Percentiles rank a stretch among this genome's conserved stretches.
Conservation (phyloP, 2,329 filamentous ascomycete genomes). For the Hymenoscyphus albidus region DNA sequence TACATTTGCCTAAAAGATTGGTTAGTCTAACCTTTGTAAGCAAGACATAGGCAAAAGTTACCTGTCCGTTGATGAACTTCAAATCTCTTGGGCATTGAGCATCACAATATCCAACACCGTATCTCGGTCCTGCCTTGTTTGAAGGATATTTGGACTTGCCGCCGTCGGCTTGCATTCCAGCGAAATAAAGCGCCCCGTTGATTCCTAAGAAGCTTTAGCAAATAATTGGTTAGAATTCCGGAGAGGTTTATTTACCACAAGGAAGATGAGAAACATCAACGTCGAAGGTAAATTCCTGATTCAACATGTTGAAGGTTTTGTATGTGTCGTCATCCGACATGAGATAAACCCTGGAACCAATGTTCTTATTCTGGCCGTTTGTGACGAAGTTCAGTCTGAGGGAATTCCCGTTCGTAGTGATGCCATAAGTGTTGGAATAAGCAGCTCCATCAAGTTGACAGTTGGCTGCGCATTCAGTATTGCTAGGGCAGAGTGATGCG, state of each 20-base stretch:
- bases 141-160: conserved; percentile 47
- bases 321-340: conserved; percentile 56
- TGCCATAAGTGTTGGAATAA: conserved; percentile 50
- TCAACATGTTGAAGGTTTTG: conserved; percentile 59
- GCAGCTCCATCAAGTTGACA: conserved; percentile 53
- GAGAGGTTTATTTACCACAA: conserved; percentile 52
- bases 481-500: conserved; percentile 41
- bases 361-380: conserved; percentile 34
- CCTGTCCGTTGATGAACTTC: conserved; percentile 50
- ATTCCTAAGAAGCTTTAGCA: not conserved
- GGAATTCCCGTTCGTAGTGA: conserved; percentile 48
- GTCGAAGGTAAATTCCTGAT: conserved; percentile 67
- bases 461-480: conserved; percentile 43
- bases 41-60: conserved; percentile 21
- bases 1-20: conserved; percentile 44
- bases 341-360: conserved; percentile 57
- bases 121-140: conserved; percentile 55
- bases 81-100: conserved; percentile 50
- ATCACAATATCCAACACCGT: conserved; percentile 58
- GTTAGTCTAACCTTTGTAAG: not conserved
- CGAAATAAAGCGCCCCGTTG: conserved; percentile 67
- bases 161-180: conserved; percentile 60
- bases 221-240: not conserved
- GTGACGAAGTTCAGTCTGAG: conserved; percentile 57
- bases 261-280: conserved; percentile 46